Conservation (phyloP, 2,329 filamentous ascomycete species). For the Ustulina deusta region DNA sequence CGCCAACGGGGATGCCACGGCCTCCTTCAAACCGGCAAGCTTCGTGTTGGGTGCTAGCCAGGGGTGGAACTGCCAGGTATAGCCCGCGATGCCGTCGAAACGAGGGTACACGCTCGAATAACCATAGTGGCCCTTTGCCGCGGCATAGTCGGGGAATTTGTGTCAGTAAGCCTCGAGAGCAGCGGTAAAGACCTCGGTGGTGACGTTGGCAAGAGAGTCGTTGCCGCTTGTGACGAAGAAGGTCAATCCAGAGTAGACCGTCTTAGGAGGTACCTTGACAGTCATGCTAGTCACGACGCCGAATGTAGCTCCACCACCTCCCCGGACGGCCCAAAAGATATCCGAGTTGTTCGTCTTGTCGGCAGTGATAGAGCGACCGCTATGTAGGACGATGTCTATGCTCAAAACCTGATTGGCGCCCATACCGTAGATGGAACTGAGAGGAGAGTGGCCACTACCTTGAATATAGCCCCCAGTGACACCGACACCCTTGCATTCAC, state of each 20-base stretch:
- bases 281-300: constrained; percentile 57
- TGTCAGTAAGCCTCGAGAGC: constrained; percentile 51
- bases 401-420: constrained; percentile 61
- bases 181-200: constrained; percentile 45
- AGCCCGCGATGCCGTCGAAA: constrained; percentile 37
- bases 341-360: constrained; percentile 57
- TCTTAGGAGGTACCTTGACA: constrained; percentile 52
- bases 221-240: constrained; percentile 48
- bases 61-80: constrained; percentile 42
- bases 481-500: constrained; percentile 60
- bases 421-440: constrained; percentile 61
- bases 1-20: constrained; percentile 50
- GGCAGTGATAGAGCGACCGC: constrained; percentile 57
- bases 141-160: constrained; percentile 48
- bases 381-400: constrained; percentile 60
- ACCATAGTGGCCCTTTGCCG: constrained; percentile 45
- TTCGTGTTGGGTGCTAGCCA: constrained; percentile 54
- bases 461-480: constrained; percentile 49
- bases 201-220: constrained; percentile 41
- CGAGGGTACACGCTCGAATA: constrained; percentile 40
- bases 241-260: constrained; percentile 53
- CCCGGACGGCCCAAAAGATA: constrained; percentile 62
- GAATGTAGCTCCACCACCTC: constrained; percentile 57
- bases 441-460: constrained; percentile 65
- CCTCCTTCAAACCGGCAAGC: constrained; percentile 50